These are phyloP conservation scores for Ceratocystis alfenasii DNA, from an alignment of 2,329 filamentous ascomycete genomes.

Conservation along the genomic window DNA sequence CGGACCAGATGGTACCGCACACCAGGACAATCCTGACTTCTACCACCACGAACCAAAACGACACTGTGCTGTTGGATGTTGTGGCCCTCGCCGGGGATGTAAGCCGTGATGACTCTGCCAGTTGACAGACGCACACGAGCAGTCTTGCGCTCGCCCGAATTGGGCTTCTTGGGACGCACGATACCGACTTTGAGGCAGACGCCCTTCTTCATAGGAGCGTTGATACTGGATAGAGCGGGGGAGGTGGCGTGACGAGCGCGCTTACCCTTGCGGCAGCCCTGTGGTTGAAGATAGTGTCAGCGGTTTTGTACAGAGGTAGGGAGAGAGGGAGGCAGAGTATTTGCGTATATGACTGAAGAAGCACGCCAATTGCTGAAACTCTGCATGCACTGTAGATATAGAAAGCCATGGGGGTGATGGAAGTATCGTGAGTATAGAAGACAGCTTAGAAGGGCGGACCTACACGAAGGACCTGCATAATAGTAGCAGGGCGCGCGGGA, in stretches of 20 bases:
- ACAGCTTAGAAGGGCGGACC: slow-evolving; percentile 22
- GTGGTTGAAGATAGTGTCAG: slow-evolving; percentile 24
- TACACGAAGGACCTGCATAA: slow-evolving; percentile 59
- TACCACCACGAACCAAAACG: slow-evolving; percentile 84
- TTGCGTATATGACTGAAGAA: too few relatives aligned
- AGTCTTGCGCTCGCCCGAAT: slow-evolving; percentile 93
- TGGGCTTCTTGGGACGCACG: slow-evolving; percentile 95
- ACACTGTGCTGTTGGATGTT: slow-evolving; percentile 99
- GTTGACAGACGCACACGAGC: slow-evolving; percentile 81
- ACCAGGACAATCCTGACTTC: slow-evolving; percentile 95
- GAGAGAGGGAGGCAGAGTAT: too few relatives aligned
- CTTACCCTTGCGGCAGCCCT: slow-evolving; percentile 68
- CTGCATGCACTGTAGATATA: too few relatives aligned
- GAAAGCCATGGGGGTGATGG: too few relatives aligned
- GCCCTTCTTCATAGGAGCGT: slow-evolving; percentile 77
- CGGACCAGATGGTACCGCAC: slow-evolving; percentile 90
- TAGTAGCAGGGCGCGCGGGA: slow-evolving; percentile 46
- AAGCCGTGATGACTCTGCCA: slow-evolving; percentile 77
- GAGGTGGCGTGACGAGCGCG: slow-evolving; percentile 76
- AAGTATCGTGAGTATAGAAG: too few relatives aligned
- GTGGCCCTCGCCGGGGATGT: slow-evolving; percentile 95
- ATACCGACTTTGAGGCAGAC: slow-evolving; percentile 91
- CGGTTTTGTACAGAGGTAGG: background rate
- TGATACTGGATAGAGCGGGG: slow-evolving; percentile 59
- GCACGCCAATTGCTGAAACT: too few relatives aligned